phyloP scores from a whole-genome alignment of 148 eudicot genomes.

The Hydrangea macrophylla region DNA sequence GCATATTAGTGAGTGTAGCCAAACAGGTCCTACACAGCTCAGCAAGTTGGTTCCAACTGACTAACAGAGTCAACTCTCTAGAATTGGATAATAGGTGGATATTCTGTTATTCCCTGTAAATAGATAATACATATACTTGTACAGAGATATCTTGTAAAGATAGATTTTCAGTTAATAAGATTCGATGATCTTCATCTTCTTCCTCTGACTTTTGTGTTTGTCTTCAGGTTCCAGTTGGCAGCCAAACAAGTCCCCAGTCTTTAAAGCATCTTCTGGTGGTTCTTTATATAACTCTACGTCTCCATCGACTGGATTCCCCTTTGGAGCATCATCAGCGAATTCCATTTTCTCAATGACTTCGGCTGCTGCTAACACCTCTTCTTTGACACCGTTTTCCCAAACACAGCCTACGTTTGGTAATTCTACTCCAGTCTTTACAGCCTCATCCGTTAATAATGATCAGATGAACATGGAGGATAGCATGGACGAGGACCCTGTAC shows the following conservation, averaged over 20 bases:
- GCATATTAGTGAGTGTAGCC: too few relatives aligned
- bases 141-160: too few relatives aligned
- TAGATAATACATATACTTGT: too few relatives aligned
- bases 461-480: conserved; percentile 80
- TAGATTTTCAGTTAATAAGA: too few relatives aligned
- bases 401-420: conserved; percentile 34
- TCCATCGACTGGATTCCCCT: conserved; percentile 29
- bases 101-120: too few relatives aligned
- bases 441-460: conserved; percentile 40
- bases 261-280: background rate
- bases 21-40: too few relatives aligned
- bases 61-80: too few relatives aligned
- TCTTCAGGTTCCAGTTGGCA: background rate
- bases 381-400: conserved; percentile 11
- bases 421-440: conserved; percentile 25
- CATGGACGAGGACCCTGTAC: conserved; percentile 86
- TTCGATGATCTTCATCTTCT: too few relatives aligned
- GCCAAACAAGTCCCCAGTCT: background rate
- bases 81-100: too few relatives aligned
- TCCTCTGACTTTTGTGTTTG: too few relatives aligned
- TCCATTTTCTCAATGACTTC: conserved; percentile 43
- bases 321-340: conserved; percentile 43
- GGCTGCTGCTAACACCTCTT: conserved; percentile 28
- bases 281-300: conserved; percentile 24
- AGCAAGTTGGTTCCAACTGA: too few relatives aligned